phyloP scores from a whole-genome alignment of 2,329 filamentous ascomycete genomes.

The Drechslerella dactyloides region DNA sequence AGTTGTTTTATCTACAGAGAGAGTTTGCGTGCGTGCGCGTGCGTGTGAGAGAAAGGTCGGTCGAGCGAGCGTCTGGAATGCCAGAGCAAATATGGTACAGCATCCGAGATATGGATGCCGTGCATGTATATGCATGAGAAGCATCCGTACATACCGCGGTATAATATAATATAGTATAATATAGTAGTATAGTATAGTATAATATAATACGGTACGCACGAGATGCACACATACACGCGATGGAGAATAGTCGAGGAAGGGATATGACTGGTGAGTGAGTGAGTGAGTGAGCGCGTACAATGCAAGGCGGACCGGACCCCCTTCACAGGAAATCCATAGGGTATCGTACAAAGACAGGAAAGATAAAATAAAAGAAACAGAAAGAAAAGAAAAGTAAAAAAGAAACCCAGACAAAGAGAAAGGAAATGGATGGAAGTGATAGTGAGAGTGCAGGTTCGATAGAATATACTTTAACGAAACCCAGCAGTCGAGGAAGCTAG shows the following conservation, averaged over 20 bases:
- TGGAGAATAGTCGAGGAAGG: no score
- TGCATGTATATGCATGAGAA: no score
- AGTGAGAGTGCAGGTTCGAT: background rate
- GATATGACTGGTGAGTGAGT: conserved; percentile 5
- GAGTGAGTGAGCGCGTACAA: conserved; percentile 32
- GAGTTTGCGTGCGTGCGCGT: no score
- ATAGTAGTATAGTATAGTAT: no score
- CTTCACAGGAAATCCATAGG: conserved; percentile 41
- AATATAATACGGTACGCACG: no score
- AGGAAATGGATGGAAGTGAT: conserved; percentile 25
- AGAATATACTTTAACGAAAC: no score
- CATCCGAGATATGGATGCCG: no score
- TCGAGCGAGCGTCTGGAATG: background rate
- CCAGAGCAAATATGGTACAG: no score
- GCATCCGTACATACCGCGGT: no score
- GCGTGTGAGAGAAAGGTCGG: no score
- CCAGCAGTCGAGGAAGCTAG: no score
- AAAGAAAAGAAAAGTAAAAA: conserved; percentile 9
- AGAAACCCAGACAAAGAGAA: conserved; percentile 24
- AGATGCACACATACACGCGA: no score
- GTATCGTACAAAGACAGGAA: conserved; percentile 47
- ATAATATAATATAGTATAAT: conserved; percentile 8
- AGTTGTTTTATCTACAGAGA: conserved; percentile 11
- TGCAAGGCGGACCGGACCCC: conserved; percentile 27
- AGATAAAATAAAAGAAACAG: conserved; percentile 12